Percentiles rank a stretch among this genome's conserved stretches.
Evolutionary conservation across 73 alveolate species (phyloP).

Genomic region (Blepharisma stoltei): DNA sequence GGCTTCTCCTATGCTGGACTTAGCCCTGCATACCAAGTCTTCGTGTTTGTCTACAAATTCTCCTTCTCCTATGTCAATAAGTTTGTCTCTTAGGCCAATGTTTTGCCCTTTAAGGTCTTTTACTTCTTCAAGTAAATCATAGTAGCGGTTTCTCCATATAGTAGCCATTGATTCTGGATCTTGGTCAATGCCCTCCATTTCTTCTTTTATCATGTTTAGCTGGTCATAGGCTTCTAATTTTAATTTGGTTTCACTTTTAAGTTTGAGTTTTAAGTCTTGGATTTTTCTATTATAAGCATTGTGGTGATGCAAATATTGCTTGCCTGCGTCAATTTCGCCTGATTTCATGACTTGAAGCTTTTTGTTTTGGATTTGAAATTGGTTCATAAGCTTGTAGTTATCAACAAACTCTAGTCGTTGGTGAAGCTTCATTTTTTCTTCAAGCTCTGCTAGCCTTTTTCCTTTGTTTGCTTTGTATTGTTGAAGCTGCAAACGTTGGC

Average conservation of each 20-base stretch:
- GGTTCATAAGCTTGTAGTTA: constrained; percentile 47
- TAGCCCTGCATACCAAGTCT: background rate
- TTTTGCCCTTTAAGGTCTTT: constrained; percentile 43
- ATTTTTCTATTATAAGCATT: constrained; percentile 30
- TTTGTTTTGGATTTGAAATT: constrained; percentile 42
- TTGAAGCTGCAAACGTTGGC: constrained; percentile 52
- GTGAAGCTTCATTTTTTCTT: constrained; percentile 55
- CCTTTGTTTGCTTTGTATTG: constrained; percentile 63
- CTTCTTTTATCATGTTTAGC: constrained; percentile 47
- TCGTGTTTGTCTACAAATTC: constrained; percentile 1
- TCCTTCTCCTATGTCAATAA: constrained; percentile 4
- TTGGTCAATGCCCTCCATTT: constrained; percentile 48
- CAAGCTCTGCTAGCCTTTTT: constrained; percentile 58
- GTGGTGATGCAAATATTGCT: constrained; percentile 33
- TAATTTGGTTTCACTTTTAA: constrained; percentile 33
- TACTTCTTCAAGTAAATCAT: constrained; percentile 48
- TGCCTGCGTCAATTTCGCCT: constrained; percentile 40
- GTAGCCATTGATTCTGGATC: constrained; percentile 50
- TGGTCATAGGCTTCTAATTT: constrained; percentile 54
- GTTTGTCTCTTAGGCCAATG: constrained; percentile 32
- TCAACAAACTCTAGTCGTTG: constrained; percentile 58
- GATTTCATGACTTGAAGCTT: constrained; percentile 45
- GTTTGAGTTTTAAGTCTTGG: constrained; percentile 33
- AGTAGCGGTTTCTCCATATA: constrained; percentile 47
- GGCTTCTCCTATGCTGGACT: background rate